These are phyloP conservation scores for Geosiphon pyriformis DNA, from an alignment of 192 early-diverging fungal genomes.

Conservation along the genomic window DNA sequence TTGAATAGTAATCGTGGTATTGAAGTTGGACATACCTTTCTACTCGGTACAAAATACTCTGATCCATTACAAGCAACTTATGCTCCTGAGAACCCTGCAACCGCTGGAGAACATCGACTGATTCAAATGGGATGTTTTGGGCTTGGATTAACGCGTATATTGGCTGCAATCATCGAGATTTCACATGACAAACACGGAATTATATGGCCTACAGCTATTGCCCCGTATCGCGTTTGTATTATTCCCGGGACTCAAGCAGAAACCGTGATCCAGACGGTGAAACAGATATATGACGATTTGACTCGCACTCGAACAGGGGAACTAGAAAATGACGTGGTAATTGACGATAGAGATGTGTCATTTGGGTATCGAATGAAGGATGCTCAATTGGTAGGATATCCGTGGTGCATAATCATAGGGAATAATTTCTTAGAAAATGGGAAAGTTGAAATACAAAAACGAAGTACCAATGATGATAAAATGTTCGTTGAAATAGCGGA, in stretches of 20 bases:
- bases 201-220: slow-evolving; percentile 74
- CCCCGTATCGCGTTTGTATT: slow-evolving; percentile 69
- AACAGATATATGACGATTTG: slow-evolving; percentile 42
- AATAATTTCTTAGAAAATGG: slow-evolving; percentile 46
- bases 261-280: slow-evolving; percentile 25
- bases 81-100: slow-evolving; percentile 17
- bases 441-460: slow-evolving; percentile 46
- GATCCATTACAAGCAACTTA: slow-evolving; percentile 57
- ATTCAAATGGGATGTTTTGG: slow-evolving; percentile 92
- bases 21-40: slow-evolving; percentile 87
- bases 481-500: slow-evolving; percentile 4
- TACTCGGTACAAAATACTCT: slow-evolving; percentile 87
- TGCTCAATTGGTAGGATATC: slow-evolving; percentile 77
- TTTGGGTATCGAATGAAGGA: slow-evolving; percentile 81
- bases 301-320: slow-evolving; percentile 15
- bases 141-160: slow-evolving; percentile 76
- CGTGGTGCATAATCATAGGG: slow-evolving; percentile 70
- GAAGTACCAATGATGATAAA: slow-evolving; percentile 23
- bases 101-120: slow-evolving; percentile 32
- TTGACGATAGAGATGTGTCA: slow-evolving; percentile 68
- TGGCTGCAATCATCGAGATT: slow-evolving; percentile 73
- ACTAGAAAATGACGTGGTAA: slow-evolving; percentile 45
- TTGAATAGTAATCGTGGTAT: slow-evolving; percentile 52
- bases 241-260: slow-evolving; percentile 51
- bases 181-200: slow-evolving; percentile 61